Base-by-base conservation (phyloP, 148 eudicot genomes). In the Gaultheria prostrata region DNA sequence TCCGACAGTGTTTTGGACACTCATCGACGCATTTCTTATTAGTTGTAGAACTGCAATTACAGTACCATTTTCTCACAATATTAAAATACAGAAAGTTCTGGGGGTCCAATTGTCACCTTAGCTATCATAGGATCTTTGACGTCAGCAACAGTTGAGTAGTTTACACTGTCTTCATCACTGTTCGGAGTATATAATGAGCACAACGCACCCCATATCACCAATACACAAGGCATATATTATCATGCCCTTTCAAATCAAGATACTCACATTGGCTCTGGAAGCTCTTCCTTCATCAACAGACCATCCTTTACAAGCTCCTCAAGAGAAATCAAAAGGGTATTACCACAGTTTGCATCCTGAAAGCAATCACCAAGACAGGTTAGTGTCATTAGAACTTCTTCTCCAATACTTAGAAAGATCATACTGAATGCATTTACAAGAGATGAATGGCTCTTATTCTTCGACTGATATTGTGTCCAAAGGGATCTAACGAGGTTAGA, bases 341-440 rank as follows among this genome's bases (percentile, higher is more conserved):
- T 97, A 26, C 99, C 99, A 85, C 98, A 97, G 88, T 97, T 97
- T 82, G 99, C 98, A 91, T 97, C 99, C 99, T 94, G 83, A 63
- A 79, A 81, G 71, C 56, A 43, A 32, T 33, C 61, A 65, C 69
- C 72, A 77, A 83, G 43, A 79, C 56, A 18, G 20, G 53, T 45
- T 8, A 75, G 59, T 56, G 79, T 72, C 79, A 82, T 59, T 51
- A 57, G 43, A 53, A 75, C 18, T 20, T n/a, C 20, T 35, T 56
- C 51, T 46, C 50, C 53, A 82, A 53, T 51, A 61, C n/a, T 26
- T 6, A 39, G 71, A 10, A 54, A 78, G 17, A 43, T 26, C 80
- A 74, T 54, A 32, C 39, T 51, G 21, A 8, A 56, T 46, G 20
- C n/a, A 30, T 46, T 28, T 6, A 30, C 26, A 45, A 3, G 14